Base-by-base conservation (phyloP, 148 eudicot genomes). In the Bassia scoparia region DNA sequence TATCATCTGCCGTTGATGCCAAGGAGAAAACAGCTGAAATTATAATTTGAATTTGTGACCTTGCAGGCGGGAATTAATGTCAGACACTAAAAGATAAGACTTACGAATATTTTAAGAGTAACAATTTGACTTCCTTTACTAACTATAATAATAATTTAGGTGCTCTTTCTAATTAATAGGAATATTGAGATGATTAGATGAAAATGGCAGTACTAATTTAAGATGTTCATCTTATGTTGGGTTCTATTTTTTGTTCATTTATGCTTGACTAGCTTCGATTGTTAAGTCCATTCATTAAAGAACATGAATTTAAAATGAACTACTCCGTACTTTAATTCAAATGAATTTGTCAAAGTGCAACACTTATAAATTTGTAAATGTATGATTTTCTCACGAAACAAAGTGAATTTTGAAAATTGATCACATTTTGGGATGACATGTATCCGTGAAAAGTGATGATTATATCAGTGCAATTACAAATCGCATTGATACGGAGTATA, bases 61-160 rank as follows among this genome's bases (percentile, higher is more conserved):
- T 41, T 41, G 10, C 41, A 37, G 50, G 68, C 49, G 68, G 68
- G 31, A 65, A 14, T 65, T 38, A 23, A n/a, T 64, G 68, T 10
- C 48, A 64, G 7, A 43, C 43, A 62, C 44, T 62, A 0, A 6
- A 62, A 62, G 27, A 62, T 18, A n/a, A 20, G 4, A 12, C 27
- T 10, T 9, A 14, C 20, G 7, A 55, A n/a, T 55, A 24, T 14
- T 1, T 49, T 15, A n/a, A 63, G 67, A 34, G 24, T 37, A 23
- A 37, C 29, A 65, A 21, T 37, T 65, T 65, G 68, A 65, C 68
- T 65, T 65, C 18, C 38, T 41, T 65, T 37, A 65, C 50, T 55
- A n/a, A 55, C 60, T 55, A 55, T 4, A 3, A n/a, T n/a, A 5
- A 24, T 56, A 5, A 27, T n/a, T 3, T 20, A 56, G n/a, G 14